Base-by-base conservation (phyloP, 495 filamentous ascomycete species). In the Talaromyces liani region DNA sequence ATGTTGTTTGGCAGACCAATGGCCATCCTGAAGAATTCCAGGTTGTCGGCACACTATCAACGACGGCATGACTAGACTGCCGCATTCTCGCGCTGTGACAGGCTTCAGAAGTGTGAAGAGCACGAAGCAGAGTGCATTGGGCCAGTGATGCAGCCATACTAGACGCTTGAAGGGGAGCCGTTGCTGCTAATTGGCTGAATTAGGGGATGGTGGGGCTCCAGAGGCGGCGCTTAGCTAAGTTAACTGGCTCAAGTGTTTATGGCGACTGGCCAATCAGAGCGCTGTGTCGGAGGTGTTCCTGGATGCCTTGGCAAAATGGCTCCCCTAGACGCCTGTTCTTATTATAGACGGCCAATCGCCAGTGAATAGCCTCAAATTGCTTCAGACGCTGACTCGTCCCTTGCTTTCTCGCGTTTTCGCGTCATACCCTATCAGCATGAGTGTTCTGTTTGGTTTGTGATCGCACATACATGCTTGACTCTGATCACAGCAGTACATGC, bases 1-100 rank as follows among this genome's bases (percentile, higher is more conserved):
- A 16, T 47, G 24, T 10, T 29, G 27, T 36, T 34, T 4, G 36
- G n/a, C 60, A 34, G 45, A 41, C 60, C 60, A 62, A 62, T 62
- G 12, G 45, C 24, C 12, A 22, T 18, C 14, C 60, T 62, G 60
- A 62, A 62, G 60, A 62, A 62, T 51, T 62, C 60, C 60, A 62
- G 27, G 41, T 24, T 53, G 2, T 33, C 33, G 60, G 60, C 60
- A 62, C 60, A 22, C 24, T 34, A 61, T 51, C 57, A 18, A 14
- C 27, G 18, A 36, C 12, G 20, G 12, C 34, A 22, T 22, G 9
- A 18, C 20, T 25, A 45, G 34, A 25, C 22, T 14, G 58, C 34
- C 31, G 34, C 2, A 41, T 27, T 16, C 18, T 25, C 6, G 34
- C 58, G 3, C 49, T 60, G 34, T 60, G 34, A 60, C 31, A 60